phyloP scores from a whole-genome alignment of 495 filamentous ascomycete species.

The Penicillium paxilli region DNA sequence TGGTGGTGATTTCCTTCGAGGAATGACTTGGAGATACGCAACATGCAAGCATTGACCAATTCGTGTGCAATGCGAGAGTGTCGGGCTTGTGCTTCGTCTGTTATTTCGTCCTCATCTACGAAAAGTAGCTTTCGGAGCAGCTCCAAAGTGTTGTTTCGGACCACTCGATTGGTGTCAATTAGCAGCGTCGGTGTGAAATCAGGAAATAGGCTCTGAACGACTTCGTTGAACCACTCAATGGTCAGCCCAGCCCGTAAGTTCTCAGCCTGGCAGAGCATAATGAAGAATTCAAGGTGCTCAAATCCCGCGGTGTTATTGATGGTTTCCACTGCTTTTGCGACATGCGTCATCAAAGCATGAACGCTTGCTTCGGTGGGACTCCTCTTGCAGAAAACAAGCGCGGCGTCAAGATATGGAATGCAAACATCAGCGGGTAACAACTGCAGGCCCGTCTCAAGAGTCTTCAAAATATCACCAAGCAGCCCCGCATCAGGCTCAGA shows the following conservation, averaged over 20 bases:
- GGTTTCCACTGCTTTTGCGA: slow-evolving; percentile 55
- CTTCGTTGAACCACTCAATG: slow-evolving; percentile 35
- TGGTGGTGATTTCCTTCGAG: slow-evolving; percentile 11
- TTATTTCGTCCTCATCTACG: slow-evolving; percentile 28
- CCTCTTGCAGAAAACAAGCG: slow-evolving; percentile 48
- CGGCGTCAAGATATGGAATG: slow-evolving; percentile 52
- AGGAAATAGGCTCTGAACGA: slow-evolving; percentile 55
- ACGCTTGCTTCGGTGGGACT: slow-evolving; percentile 39
- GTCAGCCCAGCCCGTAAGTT: slow-evolving; percentile 41
- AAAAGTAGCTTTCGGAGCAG: slow-evolving; percentile 59
- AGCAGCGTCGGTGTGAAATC: slow-evolving; percentile 70
- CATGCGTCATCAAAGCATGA: slow-evolving; percentile 45
- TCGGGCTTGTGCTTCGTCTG: slow-evolving; percentile 25
- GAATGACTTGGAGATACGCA: background rate
- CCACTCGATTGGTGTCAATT: slow-evolving; percentile 56
- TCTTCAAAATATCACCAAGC: slow-evolving; percentile 42
- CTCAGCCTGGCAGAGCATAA: slow-evolving; percentile 34
- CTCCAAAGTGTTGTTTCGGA: slow-evolving; percentile 54
- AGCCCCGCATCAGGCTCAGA: slow-evolving; percentile 46
- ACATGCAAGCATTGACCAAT: slow-evolving; percentile 23
- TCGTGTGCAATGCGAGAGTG: slow-evolving; percentile 31
- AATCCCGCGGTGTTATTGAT: slow-evolving; percentile 56
- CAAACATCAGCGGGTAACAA: slow-evolving; percentile 57
- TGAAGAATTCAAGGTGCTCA: slow-evolving; percentile 63
- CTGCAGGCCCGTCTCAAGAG: slow-evolving; percentile 53